These are phyloP conservation scores for Immersiporthe knoxdaviesiana DNA, from an alignment of 2,329 filamentous ascomycete genomes.

Conservation along the genomic window DNA sequence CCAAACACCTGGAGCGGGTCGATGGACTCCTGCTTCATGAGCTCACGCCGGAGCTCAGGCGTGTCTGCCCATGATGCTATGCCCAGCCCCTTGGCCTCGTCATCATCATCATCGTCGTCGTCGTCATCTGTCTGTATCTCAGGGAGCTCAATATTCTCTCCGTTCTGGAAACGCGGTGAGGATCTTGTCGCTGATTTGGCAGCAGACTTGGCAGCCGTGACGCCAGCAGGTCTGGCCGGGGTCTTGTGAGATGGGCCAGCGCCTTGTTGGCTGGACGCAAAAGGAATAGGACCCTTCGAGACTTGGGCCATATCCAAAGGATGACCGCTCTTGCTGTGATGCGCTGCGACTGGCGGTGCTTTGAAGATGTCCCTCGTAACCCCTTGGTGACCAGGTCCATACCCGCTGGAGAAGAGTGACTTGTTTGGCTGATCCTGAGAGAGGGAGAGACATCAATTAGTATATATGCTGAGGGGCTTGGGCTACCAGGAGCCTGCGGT, in stretches of 20 bases:
- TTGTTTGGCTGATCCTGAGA: conserved; percentile 63
- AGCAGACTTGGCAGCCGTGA: conserved; percentile 55
- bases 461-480: conserved; percentile 42
- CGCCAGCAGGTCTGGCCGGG: conserved; percentile 60
- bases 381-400: conserved; percentile 60
- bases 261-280: conserved; percentile 71
- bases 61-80: conserved; percentile 88
- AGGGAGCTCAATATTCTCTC: conserved; percentile 87
- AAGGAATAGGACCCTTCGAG: conserved; percentile 86
- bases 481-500: neutral
- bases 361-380: conserved; percentile 65
- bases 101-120: conserved; percentile 73
- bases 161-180: conserved; percentile 84
- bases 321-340: conserved; percentile 69
- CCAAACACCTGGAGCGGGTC: conserved; percentile 89
- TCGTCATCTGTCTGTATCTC: conserved; percentile 96
- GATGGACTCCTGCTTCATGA: conserved; percentile 81
- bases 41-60: conserved; percentile 74
- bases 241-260: conserved; percentile 67
- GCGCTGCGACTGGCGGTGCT: conserved; percentile 65
- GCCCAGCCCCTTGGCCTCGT: conserved; percentile 54
- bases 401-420: conserved; percentile 63
- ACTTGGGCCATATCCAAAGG: conserved; percentile 86
- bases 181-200: conserved; percentile 66
- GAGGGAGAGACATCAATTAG: conserved; percentile 12